A percentile compares a stretch with the other conserved stretches of the same genome.
These are phyloP conservation scores for Fusarium tanahbumbuense DNA, from an alignment of 2,329 filamentous ascomycete species.

Conservation along the genomic window DNA sequence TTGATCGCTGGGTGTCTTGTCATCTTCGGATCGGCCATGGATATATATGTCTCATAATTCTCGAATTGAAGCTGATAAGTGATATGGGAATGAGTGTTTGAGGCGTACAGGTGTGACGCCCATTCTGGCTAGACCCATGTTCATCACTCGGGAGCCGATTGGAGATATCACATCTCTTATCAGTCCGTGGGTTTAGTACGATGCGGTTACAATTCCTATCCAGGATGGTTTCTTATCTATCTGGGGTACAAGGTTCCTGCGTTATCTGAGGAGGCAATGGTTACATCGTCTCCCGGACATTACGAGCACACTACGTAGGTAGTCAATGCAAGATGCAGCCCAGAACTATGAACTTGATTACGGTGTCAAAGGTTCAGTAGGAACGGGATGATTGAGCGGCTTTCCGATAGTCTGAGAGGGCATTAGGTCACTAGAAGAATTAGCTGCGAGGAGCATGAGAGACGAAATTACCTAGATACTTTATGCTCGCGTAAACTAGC, in stretches of 20 bases:
- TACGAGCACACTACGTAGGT: neutral
- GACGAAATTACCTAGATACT: accelerated
- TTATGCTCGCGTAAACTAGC: too few species aligned
- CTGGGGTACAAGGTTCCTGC: neutral
- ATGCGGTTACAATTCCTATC: neutral
- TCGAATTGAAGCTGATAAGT: neutral
- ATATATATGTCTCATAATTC: neutral
- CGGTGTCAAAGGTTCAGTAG: neutral
- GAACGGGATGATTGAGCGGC: neutral
- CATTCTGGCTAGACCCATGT: conserved; percentile 29
- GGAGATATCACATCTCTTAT: conserved; percentile 14
- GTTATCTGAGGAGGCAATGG: conserved; percentile 16
- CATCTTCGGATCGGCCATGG: too few species aligned
- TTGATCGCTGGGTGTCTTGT: too few species aligned
- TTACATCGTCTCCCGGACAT: conserved; percentile 10
- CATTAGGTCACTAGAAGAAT: too few species aligned
- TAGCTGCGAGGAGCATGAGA: too few species aligned
- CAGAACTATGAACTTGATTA: accelerated
- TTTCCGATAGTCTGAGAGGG: accelerated
- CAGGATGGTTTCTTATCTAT: conserved; percentile 34
- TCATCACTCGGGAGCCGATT: conserved; percentile 3
- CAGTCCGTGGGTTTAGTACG: neutral
- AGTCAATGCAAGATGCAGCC: neutral
- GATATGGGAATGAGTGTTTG: neutral
- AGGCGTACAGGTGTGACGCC: neutral